phyloP scores from a whole-genome alignment of 2,329 filamentous ascomycete genomes.

The Lecanicillium sp. region DNA sequence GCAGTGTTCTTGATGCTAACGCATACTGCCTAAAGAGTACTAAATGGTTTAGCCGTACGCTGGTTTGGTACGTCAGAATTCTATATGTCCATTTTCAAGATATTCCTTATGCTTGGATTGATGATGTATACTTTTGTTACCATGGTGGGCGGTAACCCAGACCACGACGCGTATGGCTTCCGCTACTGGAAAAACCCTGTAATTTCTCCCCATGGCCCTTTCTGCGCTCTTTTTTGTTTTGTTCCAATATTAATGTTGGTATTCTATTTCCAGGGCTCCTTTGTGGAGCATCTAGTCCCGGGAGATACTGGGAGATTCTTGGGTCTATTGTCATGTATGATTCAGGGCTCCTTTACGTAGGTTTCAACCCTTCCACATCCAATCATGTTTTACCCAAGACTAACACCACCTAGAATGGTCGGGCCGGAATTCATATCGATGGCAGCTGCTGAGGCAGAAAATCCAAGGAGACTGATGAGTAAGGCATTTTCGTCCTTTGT shows the following conservation, averaged over 20 bases:
- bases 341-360: conserved; percentile 38
- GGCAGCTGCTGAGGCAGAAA: conserved; percentile 56
- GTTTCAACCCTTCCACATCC: not conserved
- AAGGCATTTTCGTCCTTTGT: conserved; percentile 48
- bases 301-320: conserved; percentile 57
- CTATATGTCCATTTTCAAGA: conserved; percentile 39
- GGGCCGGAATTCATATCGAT: conserved; percentile 55
- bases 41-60: conserved; percentile 33
- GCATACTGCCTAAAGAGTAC: conserved; percentile 10
- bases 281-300: conserved; percentile 44
- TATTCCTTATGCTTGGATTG: conserved; percentile 49
- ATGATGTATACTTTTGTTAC: conserved; percentile 53
- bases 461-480: conserved; percentile 46
- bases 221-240: not conserved
- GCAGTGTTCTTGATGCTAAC: too few species aligned
- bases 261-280: conserved; percentile 19
- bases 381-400: not conserved
- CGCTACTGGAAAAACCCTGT: conserved; percentile 57
- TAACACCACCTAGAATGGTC: conserved; percentile 31
- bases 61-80: conserved; percentile 38
- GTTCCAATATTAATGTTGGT: not conserved
- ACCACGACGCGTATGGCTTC: conserved; percentile 52
- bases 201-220: not conserved
- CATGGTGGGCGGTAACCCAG: conserved; percentile 51
- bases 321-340: conserved; percentile 46